phyloP scores from a whole-genome alignment of 345 rosid species.

The Camelina neglecta region DNA sequence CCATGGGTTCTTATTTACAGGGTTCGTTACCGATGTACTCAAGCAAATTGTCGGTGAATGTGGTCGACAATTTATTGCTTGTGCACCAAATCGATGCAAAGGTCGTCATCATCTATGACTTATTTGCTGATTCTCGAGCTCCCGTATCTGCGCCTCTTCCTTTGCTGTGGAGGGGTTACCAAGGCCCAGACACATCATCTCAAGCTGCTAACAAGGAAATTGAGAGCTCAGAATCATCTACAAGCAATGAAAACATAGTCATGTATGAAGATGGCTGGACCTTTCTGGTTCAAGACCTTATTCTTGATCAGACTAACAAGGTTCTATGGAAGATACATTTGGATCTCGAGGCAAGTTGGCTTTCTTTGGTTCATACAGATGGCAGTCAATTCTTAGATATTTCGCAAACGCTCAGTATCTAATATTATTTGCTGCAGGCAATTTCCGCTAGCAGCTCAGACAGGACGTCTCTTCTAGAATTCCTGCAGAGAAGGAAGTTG shows the following conservation, averaged over 20 bases:
- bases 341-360: conserved; percentile 80
- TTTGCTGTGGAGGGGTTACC: conserved; percentile 73
- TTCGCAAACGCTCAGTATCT: conserved; percentile 7
- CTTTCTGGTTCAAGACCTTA: conserved; percentile 89
- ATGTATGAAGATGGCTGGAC: conserved; percentile 91
- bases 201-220: conserved; percentile 56
- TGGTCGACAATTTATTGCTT: conserved; percentile 89
- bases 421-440: conserved; percentile 58
- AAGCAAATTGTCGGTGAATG: conserved; percentile 81
- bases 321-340: conserved; percentile 88
- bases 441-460: conserved; percentile 96
- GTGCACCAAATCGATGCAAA: conserved; percentile 98
- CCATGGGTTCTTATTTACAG: conserved; percentile 49
- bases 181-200: conserved; percentile 54
- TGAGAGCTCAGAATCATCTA: conserved; percentile 58
- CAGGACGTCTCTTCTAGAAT: conserved; percentile 80
- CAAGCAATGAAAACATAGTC: conserved; percentile 57
- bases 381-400: background rate
- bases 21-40: conserved; percentile 97
- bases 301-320: conserved; percentile 72
- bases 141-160: conserved; percentile 99
- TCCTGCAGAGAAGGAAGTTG: conserved; percentile 88
- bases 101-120: conserved; percentile 92
- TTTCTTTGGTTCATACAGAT: conserved; percentile 12
- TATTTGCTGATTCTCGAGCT: conserved; percentile 89